Base-by-base conservation (phyloP, 2,329 filamentous ascomycete genomes). In the Elsinoe australis region DNA sequence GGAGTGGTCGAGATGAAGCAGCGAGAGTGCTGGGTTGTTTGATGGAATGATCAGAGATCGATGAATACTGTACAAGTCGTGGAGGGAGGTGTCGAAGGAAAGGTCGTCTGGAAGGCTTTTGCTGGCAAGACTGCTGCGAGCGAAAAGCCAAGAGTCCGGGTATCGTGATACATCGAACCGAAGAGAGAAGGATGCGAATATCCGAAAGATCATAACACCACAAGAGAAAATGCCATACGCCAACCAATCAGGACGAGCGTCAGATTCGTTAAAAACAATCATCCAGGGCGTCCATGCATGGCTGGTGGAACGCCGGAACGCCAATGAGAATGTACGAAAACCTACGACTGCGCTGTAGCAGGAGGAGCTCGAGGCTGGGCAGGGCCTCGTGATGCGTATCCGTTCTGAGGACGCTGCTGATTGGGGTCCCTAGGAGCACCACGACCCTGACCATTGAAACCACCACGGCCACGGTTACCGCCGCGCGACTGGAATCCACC, bases 381-480 rank as follows among this genome's bases (percentile, higher is more conserved):
- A 44, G 53, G 55, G 15, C 48, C 49, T 18, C 42, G 51, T 36
- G 36, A 42, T n/a, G 39, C 45, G 51, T 57, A 61, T 36, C 58
- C 59, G 33, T 55, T 56, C 41, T 57, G 58, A 51, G 52, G 51
- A 32, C 49, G 50, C 44, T 59, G 55, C 39, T 57, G 55, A 39
- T 51, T 54, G 17, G 50, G 54, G 42, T 61, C 58, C 36, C 62
- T 59, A 39, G 61, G 59, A 24, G 58, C 52, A 9, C 58, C 58
- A 32, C 58, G 54, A 35, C 62, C 61, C 32, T 61, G 56, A n/a
- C 56, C 55, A 10, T 55, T 49, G 45, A 56, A 57, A 17, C 60
- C 57, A 21, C 60, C 59, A 24, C 62, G 61, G 10, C 60, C 58
- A 21, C 60, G 56, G 47, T 55, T 56, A 14, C 58, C 59, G 18